Percentiles rank a stretch among this genome's conserved stretches.
These are phyloP conservation scores for Diversispora eburnea DNA, from an alignment of 192 early-diverging fungal genomes.

Conservation along the genomic window DNA sequence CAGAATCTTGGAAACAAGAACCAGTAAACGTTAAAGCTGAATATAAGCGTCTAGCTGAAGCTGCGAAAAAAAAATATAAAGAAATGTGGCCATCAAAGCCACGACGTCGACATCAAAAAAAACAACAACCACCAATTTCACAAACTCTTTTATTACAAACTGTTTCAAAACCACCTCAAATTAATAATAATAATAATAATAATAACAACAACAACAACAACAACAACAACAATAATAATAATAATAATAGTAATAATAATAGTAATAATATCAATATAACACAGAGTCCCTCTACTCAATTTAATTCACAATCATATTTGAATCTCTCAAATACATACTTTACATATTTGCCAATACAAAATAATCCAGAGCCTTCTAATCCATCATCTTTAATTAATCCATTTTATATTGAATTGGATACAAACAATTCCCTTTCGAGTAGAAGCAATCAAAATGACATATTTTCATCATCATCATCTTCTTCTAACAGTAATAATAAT, in stretches of 20 bases:
- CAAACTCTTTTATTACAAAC: not conserved
- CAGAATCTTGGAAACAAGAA: constrained; percentile 8
- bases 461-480: too few species aligned
- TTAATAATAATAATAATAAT: not conserved
- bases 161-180: not conserved
- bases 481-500: too few species aligned
- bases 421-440: not conserved
- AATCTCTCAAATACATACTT: too few species aligned
- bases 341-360: too few species aligned
- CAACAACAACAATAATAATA: not conserved
- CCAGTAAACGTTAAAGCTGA: constrained; percentile 3
- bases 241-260: not conserved
- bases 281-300: not conserved
- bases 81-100: constrained; percentile 15
- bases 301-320: not conserved
- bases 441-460: not conserved
- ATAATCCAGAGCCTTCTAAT: not conserved
- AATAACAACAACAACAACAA: not conserved
- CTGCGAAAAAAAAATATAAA: constrained; percentile 12
- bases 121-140: not conserved
- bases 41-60: constrained; percentile 12
- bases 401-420: not conserved
- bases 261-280: not conserved
- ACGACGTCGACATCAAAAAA: constrained; percentile 15
- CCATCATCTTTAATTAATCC: not conserved